Percentiles rank a stretch among this genome's conserved stretches.
Conservation (phyloP, 768 basidiomycete genomes). For the Mycena haematopus region DNA sequence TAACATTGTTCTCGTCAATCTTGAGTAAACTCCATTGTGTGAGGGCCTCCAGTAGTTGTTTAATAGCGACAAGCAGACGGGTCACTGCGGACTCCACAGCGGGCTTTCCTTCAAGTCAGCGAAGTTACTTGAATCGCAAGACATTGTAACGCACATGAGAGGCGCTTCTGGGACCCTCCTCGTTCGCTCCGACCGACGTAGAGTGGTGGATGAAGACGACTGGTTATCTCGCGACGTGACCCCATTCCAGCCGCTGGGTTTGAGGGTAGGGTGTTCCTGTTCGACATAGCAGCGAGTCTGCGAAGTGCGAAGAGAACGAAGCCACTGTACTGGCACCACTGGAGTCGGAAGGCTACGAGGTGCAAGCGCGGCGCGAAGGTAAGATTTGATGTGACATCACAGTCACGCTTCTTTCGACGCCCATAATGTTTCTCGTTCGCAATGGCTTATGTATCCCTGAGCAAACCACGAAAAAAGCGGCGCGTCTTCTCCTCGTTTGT, state of each 20-base stretch:
- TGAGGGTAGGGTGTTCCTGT: conserved; percentile 8
- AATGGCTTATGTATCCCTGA: neutral
- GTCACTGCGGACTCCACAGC: conserved; percentile 88
- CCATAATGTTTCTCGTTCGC: too few species aligned
- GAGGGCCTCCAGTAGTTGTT: conserved; percentile 87
- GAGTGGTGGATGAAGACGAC: conserved; percentile 56
- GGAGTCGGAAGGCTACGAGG: too few species aligned
- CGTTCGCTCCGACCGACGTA: conserved; percentile 51
- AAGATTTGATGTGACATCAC: too few species aligned
- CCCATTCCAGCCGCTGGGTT: conserved; percentile 21
- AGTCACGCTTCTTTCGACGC: too few species aligned
- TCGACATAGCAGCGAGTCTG: conserved; percentile 18
- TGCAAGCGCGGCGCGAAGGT: too few species aligned
- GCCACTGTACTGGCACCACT: too few species aligned
- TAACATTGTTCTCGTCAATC: conserved; percentile 81
- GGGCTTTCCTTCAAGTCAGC: conserved; percentile 49
- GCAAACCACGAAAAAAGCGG: neutral
- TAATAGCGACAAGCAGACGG: conserved; percentile 90
- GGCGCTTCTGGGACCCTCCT: conserved; percentile 44
- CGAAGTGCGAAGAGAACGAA: too few species aligned
- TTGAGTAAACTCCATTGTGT: conserved; percentile 82
- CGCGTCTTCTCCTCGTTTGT: too few species aligned
- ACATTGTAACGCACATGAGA: conserved; percentile 38
- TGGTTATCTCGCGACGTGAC: conserved; percentile 55
- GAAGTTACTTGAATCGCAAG: conserved; percentile 14